phyloP scores from a whole-genome alignment of 2,329 filamentous ascomycete genomes.

The Penicillium corylophilum region DNA sequence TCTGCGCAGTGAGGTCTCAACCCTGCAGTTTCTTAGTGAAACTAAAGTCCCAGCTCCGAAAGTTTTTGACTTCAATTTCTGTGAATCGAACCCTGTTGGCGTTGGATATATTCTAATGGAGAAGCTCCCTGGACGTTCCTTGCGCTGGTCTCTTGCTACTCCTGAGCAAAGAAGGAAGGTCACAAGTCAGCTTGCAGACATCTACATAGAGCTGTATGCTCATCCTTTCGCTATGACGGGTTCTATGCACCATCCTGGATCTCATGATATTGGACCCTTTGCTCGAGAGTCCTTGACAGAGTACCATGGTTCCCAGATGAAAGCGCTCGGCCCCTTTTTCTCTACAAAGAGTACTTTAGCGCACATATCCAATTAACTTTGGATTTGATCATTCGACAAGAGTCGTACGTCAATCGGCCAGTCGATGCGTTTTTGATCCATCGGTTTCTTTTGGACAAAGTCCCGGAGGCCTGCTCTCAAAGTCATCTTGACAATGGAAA shows the following conservation, averaged over 20 bases:
- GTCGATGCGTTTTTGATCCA: constrained; percentile 44
- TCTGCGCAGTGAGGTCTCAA: constrained; percentile 44
- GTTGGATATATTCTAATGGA: constrained; percentile 47
- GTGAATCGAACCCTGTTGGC: constrained; percentile 37
- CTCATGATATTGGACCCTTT: constrained; percentile 35
- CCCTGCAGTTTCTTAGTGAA: constrained; percentile 41
- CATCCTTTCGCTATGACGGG: constrained; percentile 40
- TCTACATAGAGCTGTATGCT: constrained; percentile 41
- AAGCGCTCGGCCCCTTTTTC: constrained; percentile 35
- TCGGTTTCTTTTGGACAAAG: constrained; percentile 43
- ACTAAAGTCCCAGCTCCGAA: constrained; percentile 40
- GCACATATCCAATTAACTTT: constrained; percentile 38
- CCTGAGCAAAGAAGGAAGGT: constrained; percentile 37
- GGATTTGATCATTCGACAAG: constrained; percentile 35
- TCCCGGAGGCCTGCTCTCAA: constrained; percentile 16
- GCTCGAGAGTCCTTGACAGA: constrained; percentile 41
- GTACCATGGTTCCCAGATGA: constrained; percentile 25
- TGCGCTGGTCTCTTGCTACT: constrained; percentile 38
- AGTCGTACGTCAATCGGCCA: constrained; percentile 37
- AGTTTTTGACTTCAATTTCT: constrained; percentile 40
- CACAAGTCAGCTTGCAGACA: constrained; percentile 40
- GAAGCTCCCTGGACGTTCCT: constrained; percentile 41
- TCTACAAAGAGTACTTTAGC: constrained; percentile 39
- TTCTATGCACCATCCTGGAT: constrained; percentile 32
- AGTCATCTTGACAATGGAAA: constrained; percentile 23